Evolutionary conservation across 441 rosid genomes (phyloP), one percentile per base, ranked within the genome.

Genomic region (Pelargonium hybrid): DNA sequence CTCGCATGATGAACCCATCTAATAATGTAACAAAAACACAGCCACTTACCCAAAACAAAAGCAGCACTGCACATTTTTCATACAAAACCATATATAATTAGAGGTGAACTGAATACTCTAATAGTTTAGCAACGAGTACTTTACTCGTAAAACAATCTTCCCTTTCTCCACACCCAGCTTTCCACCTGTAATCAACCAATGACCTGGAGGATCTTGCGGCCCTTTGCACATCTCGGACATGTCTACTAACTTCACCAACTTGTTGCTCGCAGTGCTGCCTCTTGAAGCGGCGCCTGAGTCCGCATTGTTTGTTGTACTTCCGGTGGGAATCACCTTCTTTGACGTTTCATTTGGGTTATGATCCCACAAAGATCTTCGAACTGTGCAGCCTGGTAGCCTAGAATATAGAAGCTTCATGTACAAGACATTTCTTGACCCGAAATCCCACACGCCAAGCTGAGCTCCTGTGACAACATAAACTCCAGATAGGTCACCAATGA

Each of bases 131-230:
- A 89, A 86, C 0, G 94, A 89, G 83, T 89, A 87, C 82, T 88
- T 89, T 66, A 84, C 80, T 76, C 94, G 86, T 76, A 87, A 75
- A 23, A 88, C 82, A 73, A 89, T 86, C 86, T 75, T 89, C 73
- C 91, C 91, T 71, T 88, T 87, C 74, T 87, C 90, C 41, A 87
- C 87, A 64, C 94, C 91, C 29, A 88, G 90, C 83, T 89, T 89
- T 34, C 88, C 91, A 47, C 94, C 94, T 0, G 94, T 88, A n/a
- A 89, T 90, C 82, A 87, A 75, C 94, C 94, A 89, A 78, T 89
- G 91, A 41, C 91, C 94, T 4, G 94, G 91, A 68, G 83, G 74
- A 79, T 87, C 91, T 54, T 84, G 87, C 5, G 94, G 90, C 61
- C 91, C 94, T 75, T 82, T 86, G 2, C 76, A 83, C 94, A 89